Base-by-base conservation (phyloP, 805 yeast species). In the Metschnikowia aberdeeniae region DNA sequence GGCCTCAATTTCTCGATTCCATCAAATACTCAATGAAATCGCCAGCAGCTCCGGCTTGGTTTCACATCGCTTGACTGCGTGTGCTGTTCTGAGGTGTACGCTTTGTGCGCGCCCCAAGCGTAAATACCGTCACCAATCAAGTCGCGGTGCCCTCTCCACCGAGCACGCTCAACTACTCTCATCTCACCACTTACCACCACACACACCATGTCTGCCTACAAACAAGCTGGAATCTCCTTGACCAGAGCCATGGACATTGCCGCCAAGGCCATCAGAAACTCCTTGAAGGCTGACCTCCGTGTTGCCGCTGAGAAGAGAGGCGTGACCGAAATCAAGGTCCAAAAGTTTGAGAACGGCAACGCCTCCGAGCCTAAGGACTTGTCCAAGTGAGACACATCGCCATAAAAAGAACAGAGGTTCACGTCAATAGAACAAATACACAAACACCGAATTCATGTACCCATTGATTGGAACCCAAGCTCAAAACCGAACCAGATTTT, bases 211-310 rank as follows among this genome's bases (percentile, higher is more conserved):
- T 69, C 75, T 59, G 72, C 75, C 61, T 67, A 68, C 67, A 70
- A 71, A 62, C 76, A 71, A 71, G 76, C 76, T 44, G 76, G 76
- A 49, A 70, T 71, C 47, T 63, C 75, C 55, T 81, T 85, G 76
- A 88, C 87, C 85, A 86, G 84, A 68, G 92, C 92, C 72, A 77
- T 90, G 68, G 80, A 96, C 56, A 78, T 92, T 63, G 87, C 97
- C 62, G 96, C 97, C 63, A 82, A 82, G 67, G 80, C 95, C 52
- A 80, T 89, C 58, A 89, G 97, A 76, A 75, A 77, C 60, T 84
- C 97, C 42, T 80, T 92, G 66, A 92, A 92, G 77, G 82, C 89
- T 54, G 96, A 90, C 62, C 68, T 80, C 64, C 86, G 85, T 67
- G 85, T 80, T 53, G 78, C 75, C 50, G 85, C 84, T 55, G 79